phyloP scores from a whole-genome alignment of 1,284 basidiomycete genomes.

The Boletus smithii region DNA sequence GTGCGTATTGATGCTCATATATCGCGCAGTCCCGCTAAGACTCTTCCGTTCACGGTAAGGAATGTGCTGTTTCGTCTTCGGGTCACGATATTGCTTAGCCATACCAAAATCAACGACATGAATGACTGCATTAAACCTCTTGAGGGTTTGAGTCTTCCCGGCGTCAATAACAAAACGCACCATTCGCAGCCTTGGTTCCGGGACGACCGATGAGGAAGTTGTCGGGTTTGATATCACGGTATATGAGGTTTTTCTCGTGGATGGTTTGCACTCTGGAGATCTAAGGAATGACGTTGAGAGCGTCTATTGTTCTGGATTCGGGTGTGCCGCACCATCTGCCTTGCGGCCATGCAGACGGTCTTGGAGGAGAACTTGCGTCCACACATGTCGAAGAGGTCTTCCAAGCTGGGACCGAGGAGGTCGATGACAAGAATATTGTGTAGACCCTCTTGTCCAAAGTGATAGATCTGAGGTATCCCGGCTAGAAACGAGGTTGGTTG shows the following conservation, averaged over 20 bases:
- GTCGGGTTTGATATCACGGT: constrained; percentile 99
- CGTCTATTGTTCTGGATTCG: neutral
- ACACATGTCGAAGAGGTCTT: constrained; percentile 98
- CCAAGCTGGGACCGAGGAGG: constrained; percentile 93
- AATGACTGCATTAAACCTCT: constrained; percentile 42
- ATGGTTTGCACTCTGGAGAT: constrained; percentile 96
- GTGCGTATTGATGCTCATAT: constrained; percentile 99
- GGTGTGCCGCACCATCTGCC: constrained; percentile 79
- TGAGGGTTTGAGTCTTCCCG: constrained; percentile 1
- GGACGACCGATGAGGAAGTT: constrained; percentile 97
- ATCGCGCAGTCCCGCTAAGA: constrained; percentile 93
- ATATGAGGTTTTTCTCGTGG: constrained; percentile 97
- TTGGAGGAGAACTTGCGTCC: constrained; percentile 93
- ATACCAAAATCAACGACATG: constrained; percentile 98
- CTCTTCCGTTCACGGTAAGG: constrained; percentile 99
- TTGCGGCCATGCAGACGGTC: constrained; percentile 97
- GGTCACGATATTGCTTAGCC: constrained; percentile 98
- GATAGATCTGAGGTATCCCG: constrained; percentile 95
- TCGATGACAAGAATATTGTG: constrained; percentile 98
- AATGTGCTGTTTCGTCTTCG: constrained; percentile 96
- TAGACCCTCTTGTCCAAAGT: constrained; percentile 97
- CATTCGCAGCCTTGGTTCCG: constrained; percentile 85
- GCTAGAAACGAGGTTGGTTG: constrained; percentile 44
- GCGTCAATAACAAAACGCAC: constrained; percentile 10
- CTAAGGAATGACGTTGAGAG: constrained; percentile 39